Percentiles rank a stretch among this genome's conserved stretches.
phyloP scores from a whole-genome alignment of 352 stramenopile genomes.

The Globisporangium okanoganense region DNA sequence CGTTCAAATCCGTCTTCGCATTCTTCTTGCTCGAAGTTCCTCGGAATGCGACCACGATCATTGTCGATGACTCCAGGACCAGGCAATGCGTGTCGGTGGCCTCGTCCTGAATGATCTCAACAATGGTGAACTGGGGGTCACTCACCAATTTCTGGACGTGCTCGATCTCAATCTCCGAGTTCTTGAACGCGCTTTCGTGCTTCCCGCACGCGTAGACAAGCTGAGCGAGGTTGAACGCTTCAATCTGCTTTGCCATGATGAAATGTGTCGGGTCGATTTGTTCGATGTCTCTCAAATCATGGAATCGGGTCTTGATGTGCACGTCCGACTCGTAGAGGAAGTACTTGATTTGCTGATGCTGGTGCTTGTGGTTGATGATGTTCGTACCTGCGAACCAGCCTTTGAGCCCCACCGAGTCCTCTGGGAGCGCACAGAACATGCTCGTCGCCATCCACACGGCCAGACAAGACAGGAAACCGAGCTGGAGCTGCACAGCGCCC shows the following conservation, averaged over 20 bases:
- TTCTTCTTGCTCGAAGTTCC: conserved; percentile 44
- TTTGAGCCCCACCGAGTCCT: conserved; percentile 16
- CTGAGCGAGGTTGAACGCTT: conserved; percentile 44
- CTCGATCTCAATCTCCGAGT: conserved; percentile 8
- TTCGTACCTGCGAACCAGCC: conserved; percentile 19
- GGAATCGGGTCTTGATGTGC: conserved; percentile 26
- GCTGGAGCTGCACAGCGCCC: conserved; percentile 24
- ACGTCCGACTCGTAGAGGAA: conserved; percentile 38
- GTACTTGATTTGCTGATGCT: conserved; percentile 27
- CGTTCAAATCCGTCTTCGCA: conserved; percentile 34
- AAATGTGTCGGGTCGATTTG: conserved; percentile 31
- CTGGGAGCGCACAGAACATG: conserved; percentile 33
- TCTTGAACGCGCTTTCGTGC: conserved; percentile 23
- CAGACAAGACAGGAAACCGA: conserved; percentile 29
- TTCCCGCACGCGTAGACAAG: conserved; percentile 37
- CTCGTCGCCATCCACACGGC: conserved; percentile 23
- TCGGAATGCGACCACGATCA: conserved; percentile 36
- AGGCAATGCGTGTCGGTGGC: conserved; percentile 42
- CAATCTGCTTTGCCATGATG: conserved; percentile 33
- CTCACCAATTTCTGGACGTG: conserved; percentile 26
- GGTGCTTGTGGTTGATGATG: conserved; percentile 4
- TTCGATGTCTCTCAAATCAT: conserved; percentile 21
- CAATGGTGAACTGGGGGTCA: conserved; percentile 21
- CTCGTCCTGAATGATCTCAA: conserved; percentile 30
- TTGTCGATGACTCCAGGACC: conserved; percentile 22